A percentile compares a stretch with the other conserved stretches of the same genome.
Conservation (phyloP, 768 basidiomycete species). For the Pleurotus giganteus region DNA sequence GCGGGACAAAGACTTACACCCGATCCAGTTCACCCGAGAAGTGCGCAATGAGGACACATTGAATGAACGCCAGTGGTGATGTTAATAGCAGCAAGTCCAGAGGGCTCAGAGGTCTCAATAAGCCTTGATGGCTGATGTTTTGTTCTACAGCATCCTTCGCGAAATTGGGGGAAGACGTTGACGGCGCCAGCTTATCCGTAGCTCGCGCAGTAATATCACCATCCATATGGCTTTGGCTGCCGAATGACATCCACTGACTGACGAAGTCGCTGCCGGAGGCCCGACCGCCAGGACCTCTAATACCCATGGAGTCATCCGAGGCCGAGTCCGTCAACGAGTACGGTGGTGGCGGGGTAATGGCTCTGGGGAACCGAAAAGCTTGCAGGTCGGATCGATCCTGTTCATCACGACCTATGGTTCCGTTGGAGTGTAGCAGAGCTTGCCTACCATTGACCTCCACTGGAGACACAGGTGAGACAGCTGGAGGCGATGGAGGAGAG, state of each 20-base stretch:
- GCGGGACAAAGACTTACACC: conserved; percentile 30
- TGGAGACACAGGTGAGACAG: background rate
- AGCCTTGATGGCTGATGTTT: too few relatives aligned
- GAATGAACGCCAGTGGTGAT: conserved; percentile 88
- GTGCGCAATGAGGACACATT: conserved; percentile 78
- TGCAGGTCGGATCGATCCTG: background rate
- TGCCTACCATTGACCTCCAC: too few relatives aligned
- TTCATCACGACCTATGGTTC: background rate
- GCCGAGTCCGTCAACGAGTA: conserved; percentile 11
- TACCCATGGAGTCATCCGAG: conserved; percentile 14
- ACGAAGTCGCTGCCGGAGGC: background rate
- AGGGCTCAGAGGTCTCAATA: conserved; percentile 70
- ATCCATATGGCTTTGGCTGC: background rate
- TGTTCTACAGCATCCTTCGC: too few relatives aligned
- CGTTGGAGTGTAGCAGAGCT: background rate
- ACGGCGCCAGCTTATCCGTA: background rate
- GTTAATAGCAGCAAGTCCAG: conserved; percentile 65
- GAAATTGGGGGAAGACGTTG: conserved; percentile 15
- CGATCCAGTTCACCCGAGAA: conserved; percentile 75
- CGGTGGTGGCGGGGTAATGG: conserved; percentile 2
- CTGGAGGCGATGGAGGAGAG: background rate
- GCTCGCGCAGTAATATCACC: too few relatives aligned
- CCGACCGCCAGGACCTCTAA: background rate
- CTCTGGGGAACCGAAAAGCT: conserved; percentile 7
- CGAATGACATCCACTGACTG: background rate